A percentile compares a stretch with the other conserved stretches of the same genome.
phyloP scores from a whole-genome alignment of 805 yeast genomes.

The Cyberlindnera americana region DNA sequence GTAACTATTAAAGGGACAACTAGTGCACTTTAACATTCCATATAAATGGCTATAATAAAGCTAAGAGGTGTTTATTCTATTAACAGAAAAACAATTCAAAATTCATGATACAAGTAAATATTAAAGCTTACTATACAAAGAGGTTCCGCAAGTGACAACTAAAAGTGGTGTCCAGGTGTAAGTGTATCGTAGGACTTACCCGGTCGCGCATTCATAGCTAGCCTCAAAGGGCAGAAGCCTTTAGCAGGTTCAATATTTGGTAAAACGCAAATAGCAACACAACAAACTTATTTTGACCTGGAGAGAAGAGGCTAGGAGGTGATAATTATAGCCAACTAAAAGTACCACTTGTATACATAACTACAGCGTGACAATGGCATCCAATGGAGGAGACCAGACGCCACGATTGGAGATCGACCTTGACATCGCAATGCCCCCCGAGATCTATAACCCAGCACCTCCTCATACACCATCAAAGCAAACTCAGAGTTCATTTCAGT shows the following conservation, averaged over 20 bases:
- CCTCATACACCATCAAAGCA: slow-evolving; percentile 5
- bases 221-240: slow-evolving; percentile 1
- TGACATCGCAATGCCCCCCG: slow-evolving; percentile 19
- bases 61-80: no score
- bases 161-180: not conserved
- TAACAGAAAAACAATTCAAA: no score
- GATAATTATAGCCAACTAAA: no score
- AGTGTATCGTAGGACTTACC: not conserved
- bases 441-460: slow-evolving; percentile 6
- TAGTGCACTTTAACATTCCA: no score
- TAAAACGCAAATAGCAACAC: not conserved
- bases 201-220: not conserved
- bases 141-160: no score
- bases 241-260: not conserved
- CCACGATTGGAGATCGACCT: slow-evolving; percentile 19
- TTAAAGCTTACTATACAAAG: no score
- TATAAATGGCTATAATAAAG: no score
- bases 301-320: not conserved
- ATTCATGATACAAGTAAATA: no score
- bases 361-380: no score
- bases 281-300: not conserved
- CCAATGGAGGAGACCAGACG: not conserved
- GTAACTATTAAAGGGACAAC: no score
- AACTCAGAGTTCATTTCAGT: slow-evolving; percentile 1
- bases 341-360: no score